A percentile compares a stretch with the other conserved stretches of the same genome.
Evolutionary conservation across 257 asterid genomes (phyloP).

Genomic region (Capsicum baccatum): DNA sequence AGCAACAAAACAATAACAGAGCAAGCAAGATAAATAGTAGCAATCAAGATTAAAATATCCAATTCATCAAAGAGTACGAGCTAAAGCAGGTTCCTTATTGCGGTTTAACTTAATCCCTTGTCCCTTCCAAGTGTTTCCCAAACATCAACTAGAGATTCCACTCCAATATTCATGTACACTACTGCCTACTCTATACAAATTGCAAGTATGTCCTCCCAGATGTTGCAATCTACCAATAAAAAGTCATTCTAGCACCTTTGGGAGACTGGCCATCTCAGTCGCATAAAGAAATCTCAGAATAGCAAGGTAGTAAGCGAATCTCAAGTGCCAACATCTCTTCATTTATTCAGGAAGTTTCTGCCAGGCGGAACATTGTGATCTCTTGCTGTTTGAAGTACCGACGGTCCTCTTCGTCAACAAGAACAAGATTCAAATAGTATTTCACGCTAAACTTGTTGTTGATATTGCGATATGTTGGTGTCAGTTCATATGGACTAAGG

Average conservation of each 20-base stretch:
- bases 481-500: slow-evolving; percentile 95
- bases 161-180: slow-evolving; percentile 42
- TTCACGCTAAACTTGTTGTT: slow-evolving; percentile 97
- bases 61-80: neutral
- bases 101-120: neutral
- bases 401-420: slow-evolving; percentile 96
- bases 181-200: slow-evolving; percentile 51
- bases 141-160: slow-evolving; percentile 34
- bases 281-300: slow-evolving; percentile 30
- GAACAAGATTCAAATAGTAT: slow-evolving; percentile 94
- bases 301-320: slow-evolving; percentile 30
- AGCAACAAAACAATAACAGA: neutral
- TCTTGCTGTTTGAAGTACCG: slow-evolving; percentile 98
- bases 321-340: slow-evolving; percentile 9
- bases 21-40: neutral
- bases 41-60: slow-evolving; percentile 19
- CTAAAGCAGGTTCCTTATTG: slow-evolving; percentile 22
- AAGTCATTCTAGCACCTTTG: slow-evolving; percentile 29
- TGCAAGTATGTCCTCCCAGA: slow-evolving; percentile 34
- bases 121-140: slow-evolving; percentile 18
- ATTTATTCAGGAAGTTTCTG: slow-evolving; percentile 55
- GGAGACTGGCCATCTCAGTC: slow-evolving; percentile 29
- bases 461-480: slow-evolving; percentile 86
- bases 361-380: slow-evolving; percentile 81
- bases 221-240: slow-evolving; percentile 40